A percentile compares a stretch with the other conserved stretches of the same genome.
Evolutionary conservation across 495 filamentous ascomycete genomes (phyloP).

Genomic region (Glarea lozoyensis): DNA sequence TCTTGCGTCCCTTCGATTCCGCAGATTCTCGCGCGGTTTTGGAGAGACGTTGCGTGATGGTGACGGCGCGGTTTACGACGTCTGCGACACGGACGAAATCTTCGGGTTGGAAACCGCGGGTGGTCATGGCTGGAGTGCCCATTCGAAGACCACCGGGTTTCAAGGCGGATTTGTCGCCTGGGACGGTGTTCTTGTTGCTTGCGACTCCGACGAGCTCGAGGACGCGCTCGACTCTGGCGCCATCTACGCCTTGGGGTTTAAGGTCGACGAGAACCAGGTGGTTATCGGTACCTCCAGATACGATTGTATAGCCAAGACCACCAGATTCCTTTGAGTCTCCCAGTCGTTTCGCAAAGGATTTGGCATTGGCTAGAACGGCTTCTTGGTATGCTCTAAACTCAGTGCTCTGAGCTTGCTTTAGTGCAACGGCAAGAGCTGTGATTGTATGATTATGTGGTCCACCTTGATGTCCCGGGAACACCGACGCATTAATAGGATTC

Average conservation of each 20-base stretch:
- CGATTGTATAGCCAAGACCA: slow-evolving; percentile 80
- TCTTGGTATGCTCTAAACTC: slow-evolving; percentile 87
- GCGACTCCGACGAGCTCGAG: slow-evolving; percentile 92
- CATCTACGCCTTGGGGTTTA: slow-evolving; percentile 83
- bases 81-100: slow-evolving; percentile 89
- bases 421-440: slow-evolving; percentile 83
- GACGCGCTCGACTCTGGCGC: slow-evolving; percentile 87
- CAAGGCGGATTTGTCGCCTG: slow-evolving; percentile 87
- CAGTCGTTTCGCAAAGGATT: slow-evolving; percentile 70
- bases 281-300: slow-evolving; percentile 92
- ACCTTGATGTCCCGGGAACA: slow-evolving; percentile 98
- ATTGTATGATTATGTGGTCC: slow-evolving; percentile 99
- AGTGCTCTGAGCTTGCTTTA: slow-evolving; percentile 83
- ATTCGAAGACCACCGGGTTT: slow-evolving; percentile 87
- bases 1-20: slow-evolving; percentile 70
- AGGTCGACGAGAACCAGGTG: slow-evolving; percentile 93
- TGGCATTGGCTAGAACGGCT: slow-evolving; percentile 77
- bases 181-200: slow-evolving; percentile 97
- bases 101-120: slow-evolving; percentile 74
- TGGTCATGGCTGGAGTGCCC: slow-evolving; percentile 96
- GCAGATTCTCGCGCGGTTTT: slow-evolving; percentile 71
- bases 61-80: slow-evolving; percentile 86
- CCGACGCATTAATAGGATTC: slow-evolving; percentile 86
- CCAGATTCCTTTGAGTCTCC: slow-evolving; percentile 63
- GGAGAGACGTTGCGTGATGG: slow-evolving; percentile 74